A percentile compares a stretch with the other conserved stretches of the same genome.
Conservation (phyloP, 2,329 filamentous ascomycete species). For the Fusarium sp. region DNA sequence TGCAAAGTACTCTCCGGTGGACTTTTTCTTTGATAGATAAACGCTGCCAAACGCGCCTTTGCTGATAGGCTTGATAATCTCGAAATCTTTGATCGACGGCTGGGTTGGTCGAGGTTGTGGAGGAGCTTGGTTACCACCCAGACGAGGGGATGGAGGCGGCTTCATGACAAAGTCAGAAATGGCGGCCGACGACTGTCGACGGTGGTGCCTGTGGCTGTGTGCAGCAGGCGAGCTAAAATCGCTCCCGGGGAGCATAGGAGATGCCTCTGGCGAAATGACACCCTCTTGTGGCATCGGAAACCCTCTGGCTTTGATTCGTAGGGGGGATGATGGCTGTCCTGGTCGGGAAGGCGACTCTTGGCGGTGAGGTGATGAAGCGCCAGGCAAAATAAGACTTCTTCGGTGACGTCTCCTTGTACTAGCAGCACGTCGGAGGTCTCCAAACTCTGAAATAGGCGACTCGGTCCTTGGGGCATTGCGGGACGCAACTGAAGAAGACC, state of each 20-base stretch:
- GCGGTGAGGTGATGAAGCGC: constrained; percentile 80
- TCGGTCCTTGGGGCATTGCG: constrained; percentile 78
- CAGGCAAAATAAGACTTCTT: constrained; percentile 84
- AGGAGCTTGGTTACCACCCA: constrained; percentile 79
- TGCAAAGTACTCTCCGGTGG: constrained; percentile 96
- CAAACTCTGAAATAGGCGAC: constrained; percentile 89
- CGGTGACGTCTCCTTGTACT: constrained; percentile 87
- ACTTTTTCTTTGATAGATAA: constrained; percentile 98
- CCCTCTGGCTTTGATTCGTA: constrained; percentile 85
- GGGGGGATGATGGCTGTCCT: constrained; percentile 83
- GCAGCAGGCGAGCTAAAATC: constrained; percentile 83
- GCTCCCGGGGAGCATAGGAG: constrained; percentile 83
- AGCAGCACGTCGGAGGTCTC: constrained; percentile 77
- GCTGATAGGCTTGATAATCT: constrained; percentile 99
- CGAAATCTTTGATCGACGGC: constrained; percentile 98
- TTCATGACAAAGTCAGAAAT: constrained; percentile 76
- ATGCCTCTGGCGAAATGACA: constrained; percentile 86
- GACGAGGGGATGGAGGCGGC: constrained; percentile 83
- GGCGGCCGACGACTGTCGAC: constrained; percentile 90
- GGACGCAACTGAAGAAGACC: constrained; percentile 80
- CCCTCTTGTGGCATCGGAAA: constrained; percentile 70
- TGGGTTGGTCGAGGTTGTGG: constrained; percentile 89
- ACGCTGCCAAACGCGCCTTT: constrained; percentile 98
- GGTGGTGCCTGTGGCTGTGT: constrained; percentile 73
- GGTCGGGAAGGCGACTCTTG: constrained; percentile 89